Evolutionary conservation across 371 early-diverging fungal genomes (phyloP), one percentile per base, ranked within the genome.

Genomic region (Gilbertella persicaria): DNA sequence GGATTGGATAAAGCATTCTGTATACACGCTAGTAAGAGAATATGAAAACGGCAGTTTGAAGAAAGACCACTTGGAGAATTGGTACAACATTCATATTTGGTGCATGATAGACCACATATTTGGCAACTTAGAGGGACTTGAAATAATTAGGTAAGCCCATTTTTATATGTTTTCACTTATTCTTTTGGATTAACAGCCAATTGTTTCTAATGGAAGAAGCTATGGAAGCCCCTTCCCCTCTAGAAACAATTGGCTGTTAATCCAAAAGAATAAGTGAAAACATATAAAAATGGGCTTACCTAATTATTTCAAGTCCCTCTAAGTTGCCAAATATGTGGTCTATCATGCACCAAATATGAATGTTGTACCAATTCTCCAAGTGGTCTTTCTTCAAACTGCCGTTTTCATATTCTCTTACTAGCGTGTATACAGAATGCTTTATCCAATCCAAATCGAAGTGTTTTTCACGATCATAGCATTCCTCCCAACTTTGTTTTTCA

Each of bases 381-480:
- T 62, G 50, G 45, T 57, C 57, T 20, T 53, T 62, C 45, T 44
- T 36, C 3, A 62, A 62, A 45, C 57, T 56, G 44, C 29, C 53
- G 43, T 42, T 42, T 53, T 62, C 57, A 45, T 57, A 56, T 29
- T 53, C 62, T 57, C 41, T 38, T 55, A 52, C 24, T 48, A 62
- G 55, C 44, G 36, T 52, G 30, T 55, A 24, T 52, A 56, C 43
- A n/a, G 39, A 62, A 28, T 55, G 50, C 41, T 55, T 51, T n/a
- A 55, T 55, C 49, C 56, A 62, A 43, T 62, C 62, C 38, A 62
- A 52, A 55, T 55, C 56, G 39, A 51, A 61, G 17, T 55, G 52
- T 52, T 55, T 55, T 38, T 55, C 56, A 30, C 48, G 62, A 46
- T 45, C n/a, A 43, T 60, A 60, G 25, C 41, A 38, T 33, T 60